Conservation (phyloP, 1,284 basidiomycete genomes). For the Ganoderma meredithae region DNA sequence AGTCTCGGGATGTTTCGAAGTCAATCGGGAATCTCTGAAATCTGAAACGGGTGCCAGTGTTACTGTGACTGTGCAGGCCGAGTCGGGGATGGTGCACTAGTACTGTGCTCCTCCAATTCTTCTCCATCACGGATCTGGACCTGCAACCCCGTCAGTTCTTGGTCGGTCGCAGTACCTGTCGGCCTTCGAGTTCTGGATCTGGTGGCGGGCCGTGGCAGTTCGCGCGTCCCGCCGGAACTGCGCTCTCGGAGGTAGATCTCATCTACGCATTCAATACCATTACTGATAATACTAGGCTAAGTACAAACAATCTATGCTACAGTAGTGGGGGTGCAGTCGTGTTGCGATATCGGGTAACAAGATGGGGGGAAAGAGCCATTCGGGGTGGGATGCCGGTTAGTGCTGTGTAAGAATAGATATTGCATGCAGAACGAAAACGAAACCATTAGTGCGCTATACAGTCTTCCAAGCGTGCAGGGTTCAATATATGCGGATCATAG, state of each 20-base stretch:
- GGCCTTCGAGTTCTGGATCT: not conserved
- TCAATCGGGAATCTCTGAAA: constrained; percentile 1
- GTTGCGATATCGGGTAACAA: not conserved
- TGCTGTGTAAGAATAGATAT: constrained; percentile 9
- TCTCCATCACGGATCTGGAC: not conserved
- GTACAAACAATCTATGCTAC: constrained; percentile 9
- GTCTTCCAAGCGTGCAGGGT: not conserved
- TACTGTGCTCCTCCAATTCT: not conserved
- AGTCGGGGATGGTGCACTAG: not conserved
- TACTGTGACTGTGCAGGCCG: not conserved
- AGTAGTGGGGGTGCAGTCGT: not conserved
- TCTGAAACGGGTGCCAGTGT: not conserved
- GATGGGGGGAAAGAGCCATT: not conserved
- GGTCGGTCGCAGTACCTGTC: not conserved
- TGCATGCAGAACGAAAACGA: constrained; percentile 1
- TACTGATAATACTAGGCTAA: constrained; percentile 11
- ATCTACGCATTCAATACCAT: not conserved
- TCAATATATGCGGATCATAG: not conserved
- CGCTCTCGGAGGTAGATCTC: not conserved
- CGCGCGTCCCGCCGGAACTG: not conserved
- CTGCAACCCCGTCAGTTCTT: not conserved
- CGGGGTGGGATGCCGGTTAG: not conserved
- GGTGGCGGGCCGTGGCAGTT: not conserved
- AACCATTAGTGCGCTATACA: not conserved
- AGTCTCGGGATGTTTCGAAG: not conserved